phyloP scores from a whole-genome alignment of 192 early-diverging fungal species.

The Backusella macrospora region DNA sequence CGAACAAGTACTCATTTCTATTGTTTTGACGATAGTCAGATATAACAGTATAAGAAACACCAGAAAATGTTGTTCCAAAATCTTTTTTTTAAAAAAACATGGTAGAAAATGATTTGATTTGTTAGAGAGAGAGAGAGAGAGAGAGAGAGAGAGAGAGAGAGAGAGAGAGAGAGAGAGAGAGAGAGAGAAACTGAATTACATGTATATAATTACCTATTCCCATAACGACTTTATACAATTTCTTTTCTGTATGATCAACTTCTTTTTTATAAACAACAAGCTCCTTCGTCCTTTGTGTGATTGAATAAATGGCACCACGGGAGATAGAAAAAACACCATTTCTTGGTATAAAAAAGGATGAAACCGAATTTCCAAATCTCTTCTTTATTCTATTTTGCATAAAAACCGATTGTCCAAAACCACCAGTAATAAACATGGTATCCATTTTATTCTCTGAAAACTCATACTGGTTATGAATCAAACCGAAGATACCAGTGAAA shows the following conservation, averaged over 20 bases:
- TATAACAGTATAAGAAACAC: not conserved
- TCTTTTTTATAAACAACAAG: conserved; percentile 3
- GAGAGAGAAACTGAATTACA: not conserved
- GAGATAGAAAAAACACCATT: not conserved
- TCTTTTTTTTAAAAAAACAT: not conserved
- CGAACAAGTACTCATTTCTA: not conserved
- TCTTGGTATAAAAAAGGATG: not conserved
- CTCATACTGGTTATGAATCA: conserved; percentile 48
- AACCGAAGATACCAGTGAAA: conserved; percentile 35
- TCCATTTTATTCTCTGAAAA: conserved; percentile 34
- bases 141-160: not conserved
- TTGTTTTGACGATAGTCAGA: not conserved
- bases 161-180: not conserved
- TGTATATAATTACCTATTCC: not conserved
- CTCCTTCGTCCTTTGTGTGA: conserved; percentile 1
- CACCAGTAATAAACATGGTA: conserved; percentile 58
- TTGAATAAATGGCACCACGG: not conserved
- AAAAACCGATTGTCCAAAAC: conserved; percentile 48
- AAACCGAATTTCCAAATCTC: not conserved
- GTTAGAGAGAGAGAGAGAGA: not conserved
- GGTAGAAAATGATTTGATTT: no score
- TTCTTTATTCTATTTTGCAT: not conserved
- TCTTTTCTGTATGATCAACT: not conserved
- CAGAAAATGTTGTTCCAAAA: conserved; percentile 3
- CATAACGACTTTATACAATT: not conserved